phyloP scores from a whole-genome alignment of 2,329 filamentous ascomycete genomes.

The Alternaria sp. region DNA sequence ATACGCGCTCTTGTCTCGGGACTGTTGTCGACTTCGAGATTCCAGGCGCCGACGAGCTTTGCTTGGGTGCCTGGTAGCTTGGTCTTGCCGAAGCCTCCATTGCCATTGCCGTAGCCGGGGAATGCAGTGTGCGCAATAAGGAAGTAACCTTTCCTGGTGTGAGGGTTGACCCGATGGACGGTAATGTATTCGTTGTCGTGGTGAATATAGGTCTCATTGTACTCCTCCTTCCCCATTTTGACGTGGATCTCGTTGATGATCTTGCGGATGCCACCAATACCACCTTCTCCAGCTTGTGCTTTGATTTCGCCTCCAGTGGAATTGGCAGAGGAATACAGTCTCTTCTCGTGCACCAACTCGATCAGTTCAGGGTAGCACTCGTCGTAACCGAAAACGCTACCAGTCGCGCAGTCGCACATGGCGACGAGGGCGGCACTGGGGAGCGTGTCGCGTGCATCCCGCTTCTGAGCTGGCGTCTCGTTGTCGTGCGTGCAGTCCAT shows the following conservation, averaged over 20 bases:
- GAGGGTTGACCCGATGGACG: conserved; percentile 91
- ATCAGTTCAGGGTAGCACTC: conserved; percentile 93
- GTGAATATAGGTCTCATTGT: conserved; percentile 94
- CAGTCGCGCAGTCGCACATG: conserved; percentile 94
- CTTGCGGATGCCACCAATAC: conserved; percentile 90
- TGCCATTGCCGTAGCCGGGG: conserved; percentile 85
- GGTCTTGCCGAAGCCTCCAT: conserved; percentile 79
- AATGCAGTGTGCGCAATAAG: conserved; percentile 96
- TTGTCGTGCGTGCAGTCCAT: conserved; percentile 99
- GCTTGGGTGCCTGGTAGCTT: conserved; percentile 83
- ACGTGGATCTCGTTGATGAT: conserved; percentile 93
- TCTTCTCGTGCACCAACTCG: conserved; percentile 89
- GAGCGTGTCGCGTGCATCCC: conserved; percentile 90
- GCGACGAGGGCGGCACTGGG: conserved; percentile 92
- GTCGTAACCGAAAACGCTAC: conserved; percentile 97
- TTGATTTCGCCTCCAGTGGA: conserved; percentile 67
- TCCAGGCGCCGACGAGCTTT: conserved; percentile 88
- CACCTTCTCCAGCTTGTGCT: conserved; percentile 73
- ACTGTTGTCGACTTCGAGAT: conserved; percentile 83
- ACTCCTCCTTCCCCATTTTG: conserved; percentile 93
- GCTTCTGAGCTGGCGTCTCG: conserved; percentile 92
- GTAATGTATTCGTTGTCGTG: conserved; percentile 97
- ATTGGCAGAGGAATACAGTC: conserved; percentile 79
- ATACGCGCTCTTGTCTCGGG: conserved; percentile 71
- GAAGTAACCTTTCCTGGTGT: conserved; percentile 92